A percentile compares a stretch with the other conserved stretches of the same genome.
These are phyloP conservation scores for Meredithiella fracta DNA, from an alignment of 2,329 filamentous ascomycete genomes.

Conservation along the genomic window DNA sequence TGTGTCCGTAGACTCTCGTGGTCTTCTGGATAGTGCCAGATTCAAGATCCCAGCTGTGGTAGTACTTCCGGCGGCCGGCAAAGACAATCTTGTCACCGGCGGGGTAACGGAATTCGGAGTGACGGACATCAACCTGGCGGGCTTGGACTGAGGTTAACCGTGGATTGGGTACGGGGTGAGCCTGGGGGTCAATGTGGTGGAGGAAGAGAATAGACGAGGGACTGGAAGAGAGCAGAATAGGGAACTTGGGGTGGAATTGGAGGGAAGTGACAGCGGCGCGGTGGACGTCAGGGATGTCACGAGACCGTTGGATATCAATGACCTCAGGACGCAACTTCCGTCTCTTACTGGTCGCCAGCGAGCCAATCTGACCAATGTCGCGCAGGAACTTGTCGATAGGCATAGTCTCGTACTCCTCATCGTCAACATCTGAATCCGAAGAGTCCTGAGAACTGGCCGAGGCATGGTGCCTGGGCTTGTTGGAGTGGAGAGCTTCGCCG, in stretches of 20 bases:
- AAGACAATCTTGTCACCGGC: slow-evolving; percentile 69
- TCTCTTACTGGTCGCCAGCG: slow-evolving; percentile 36
- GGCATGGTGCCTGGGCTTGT: slow-evolving; percentile 34
- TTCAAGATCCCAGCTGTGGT: slow-evolving; percentile 83
- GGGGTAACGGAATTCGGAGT: slow-evolving; percentile 62
- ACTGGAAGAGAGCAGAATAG: slow-evolving; percentile 78
- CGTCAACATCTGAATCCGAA: slow-evolving; percentile 29
- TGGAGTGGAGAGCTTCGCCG: slow-evolving; percentile 29
- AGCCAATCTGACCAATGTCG: slow-evolving; percentile 51
- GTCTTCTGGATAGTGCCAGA: slow-evolving; percentile 73
- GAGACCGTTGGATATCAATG: slow-evolving; percentile 75
- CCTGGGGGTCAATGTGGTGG: slow-evolving; percentile 69
- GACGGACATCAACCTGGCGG: slow-evolving; percentile 65
- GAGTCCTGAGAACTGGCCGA: slow-evolving; percentile 26
- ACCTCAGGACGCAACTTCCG: slow-evolving; percentile 71
- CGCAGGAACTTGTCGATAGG: slow-evolving; percentile 70
- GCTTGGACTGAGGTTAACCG: slow-evolving; percentile 81
- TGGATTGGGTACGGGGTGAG: slow-evolving; percentile 65
- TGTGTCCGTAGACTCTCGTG: slow-evolving; percentile 54
- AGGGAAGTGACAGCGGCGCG: slow-evolving; percentile 67
- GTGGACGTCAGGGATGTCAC: slow-evolving; percentile 68
- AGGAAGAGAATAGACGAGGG: slow-evolving; percentile 72
- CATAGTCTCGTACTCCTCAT: slow-evolving; percentile 45
- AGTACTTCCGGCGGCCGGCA: slow-evolving; percentile 73
- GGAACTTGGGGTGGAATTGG: slow-evolving; percentile 75